Conservation (phyloP, 176 grass and related monocot genomes). For the Aechmea fasciata region DNA sequence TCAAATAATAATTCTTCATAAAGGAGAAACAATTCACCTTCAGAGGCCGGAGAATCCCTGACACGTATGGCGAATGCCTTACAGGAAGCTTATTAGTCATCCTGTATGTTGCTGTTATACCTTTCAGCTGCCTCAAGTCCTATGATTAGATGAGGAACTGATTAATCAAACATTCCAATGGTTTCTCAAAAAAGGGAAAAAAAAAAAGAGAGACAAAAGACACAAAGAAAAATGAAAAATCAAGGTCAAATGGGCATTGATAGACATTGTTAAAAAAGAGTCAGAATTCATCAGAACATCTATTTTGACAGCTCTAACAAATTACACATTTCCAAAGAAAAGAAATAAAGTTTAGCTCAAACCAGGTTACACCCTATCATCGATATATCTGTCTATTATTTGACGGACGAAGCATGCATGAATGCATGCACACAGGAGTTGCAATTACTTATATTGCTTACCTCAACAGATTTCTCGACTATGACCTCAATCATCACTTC, state of each 20-base stretch:
- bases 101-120: constrained; percentile 92
- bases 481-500: constrained; percentile 74
- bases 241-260: neutral
- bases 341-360: neutral
- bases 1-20: constrained; percentile 16
- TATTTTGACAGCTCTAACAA: neutral
- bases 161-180: neutral
- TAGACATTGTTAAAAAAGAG: constrained; percentile 2
- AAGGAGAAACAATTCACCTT: constrained; percentile 56
- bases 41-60: constrained; percentile 72
- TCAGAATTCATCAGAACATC: constrained; percentile 3
- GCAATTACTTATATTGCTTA: constrained; percentile 20
- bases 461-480: constrained; percentile 89
- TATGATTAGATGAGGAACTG: constrained; percentile 14
- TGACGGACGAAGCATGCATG: no score
- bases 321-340: neutral
- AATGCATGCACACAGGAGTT: no score
- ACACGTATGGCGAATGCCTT: constrained; percentile 91
- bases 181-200: neutral
- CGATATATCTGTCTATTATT: neutral
- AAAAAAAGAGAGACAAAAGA: neutral
- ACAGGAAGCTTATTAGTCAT: constrained; percentile 96
- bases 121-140: constrained; percentile 91
- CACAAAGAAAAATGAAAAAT: no score
- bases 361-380: neutral